Conservation (phyloP, 2,329 filamentous ascomycete species). For the Aureobasidium sp. region DNA sequence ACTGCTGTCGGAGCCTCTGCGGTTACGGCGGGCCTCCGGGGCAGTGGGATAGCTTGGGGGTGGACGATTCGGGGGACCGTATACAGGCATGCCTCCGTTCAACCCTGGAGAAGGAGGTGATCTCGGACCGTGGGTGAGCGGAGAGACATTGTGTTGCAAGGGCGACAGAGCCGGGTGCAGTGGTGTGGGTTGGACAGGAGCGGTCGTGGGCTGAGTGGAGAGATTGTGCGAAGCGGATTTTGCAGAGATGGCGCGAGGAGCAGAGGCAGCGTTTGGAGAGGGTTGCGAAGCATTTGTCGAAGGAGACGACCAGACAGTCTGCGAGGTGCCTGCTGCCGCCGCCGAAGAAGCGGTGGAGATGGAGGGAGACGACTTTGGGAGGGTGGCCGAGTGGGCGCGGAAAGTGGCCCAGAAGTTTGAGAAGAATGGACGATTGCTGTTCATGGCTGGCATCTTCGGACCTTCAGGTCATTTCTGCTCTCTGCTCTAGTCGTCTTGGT, state of each 20-base stretch:
- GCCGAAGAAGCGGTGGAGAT: constrained; percentile 36
- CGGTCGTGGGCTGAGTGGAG: constrained; percentile 15
- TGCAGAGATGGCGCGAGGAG: constrained; percentile 42
- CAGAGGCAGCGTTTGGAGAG: constrained; percentile 31
- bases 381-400: constrained; percentile 52
- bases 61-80: constrained; percentile 31
- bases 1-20: constrained; percentile 67
- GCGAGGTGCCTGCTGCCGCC: constrained; percentile 24
- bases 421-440: constrained; percentile 59
- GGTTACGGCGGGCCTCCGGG: constrained; percentile 27
- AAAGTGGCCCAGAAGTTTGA: constrained; percentile 62
- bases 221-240: constrained; percentile 32
- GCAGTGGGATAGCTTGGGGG: constrained; percentile 28
- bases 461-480: constrained; percentile 2
- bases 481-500: neutral
- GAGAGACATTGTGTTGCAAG: constrained; percentile 32
- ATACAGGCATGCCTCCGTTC: constrained; percentile 24
- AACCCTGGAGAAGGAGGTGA: constrained; percentile 26
- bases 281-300: constrained; percentile 19
- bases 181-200: constrained; percentile 30
- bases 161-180: constrained; percentile 34
- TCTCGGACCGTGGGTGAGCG: constrained; percentile 31
- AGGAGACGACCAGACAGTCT: constrained; percentile 24
- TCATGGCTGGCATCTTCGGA: constrained; percentile 40
- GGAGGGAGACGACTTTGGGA: constrained; percentile 48